Base-by-base conservation (phyloP, 2,329 filamentous ascomycete species). In the Tolypocladium cylindrosporum region DNA sequence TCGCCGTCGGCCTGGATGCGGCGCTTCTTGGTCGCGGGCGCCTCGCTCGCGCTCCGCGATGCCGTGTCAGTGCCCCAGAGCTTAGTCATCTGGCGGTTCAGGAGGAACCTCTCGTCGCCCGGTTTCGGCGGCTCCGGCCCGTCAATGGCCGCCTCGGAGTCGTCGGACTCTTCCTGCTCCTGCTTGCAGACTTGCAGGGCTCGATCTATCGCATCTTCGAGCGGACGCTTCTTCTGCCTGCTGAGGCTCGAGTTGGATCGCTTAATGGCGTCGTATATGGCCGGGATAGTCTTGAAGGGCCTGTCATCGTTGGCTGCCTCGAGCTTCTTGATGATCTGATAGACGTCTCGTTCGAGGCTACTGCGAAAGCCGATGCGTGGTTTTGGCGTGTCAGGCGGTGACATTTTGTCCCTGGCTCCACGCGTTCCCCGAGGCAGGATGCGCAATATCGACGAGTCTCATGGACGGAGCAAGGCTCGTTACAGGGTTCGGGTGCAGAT, bases 131-230 rank as follows among this genome's bases (percentile, higher is more conserved):
- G 60, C 36, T 74, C 71, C 13, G 66, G 69, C 63, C 68, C 79
- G 68, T 71, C 83, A 62, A 70, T 72, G 58, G 70, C 80, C 36
- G 79, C 77, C 24, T 80, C 77, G 2, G 76, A 75, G 40, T 82
- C 80, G 55, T 78, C 79, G 37, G 78, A 76, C 4, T 80, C 82
- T 31, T 82, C 80, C 63, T 90, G 71, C 60, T 86, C 81, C 63
- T 90, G 84, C 62, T 86, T 87, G 6, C 93, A 77, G 21, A 91
- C 84, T 9, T 86, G 82, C 19, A 97, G 75, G 0, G 92, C 90
- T 9, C 90, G 80, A 61, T 96, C 91, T 62, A 97, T 90, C 41
- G 89, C 88, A 62, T 94, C 89, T 70, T 96, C 90, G 1, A 97
- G 75, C 0, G 88, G 78, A 60, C 86, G 87, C 71, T 94, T 96